phyloP scores from a whole-genome alignment of 257 asterid genomes.

The Solanum infundibuliforme region DNA sequence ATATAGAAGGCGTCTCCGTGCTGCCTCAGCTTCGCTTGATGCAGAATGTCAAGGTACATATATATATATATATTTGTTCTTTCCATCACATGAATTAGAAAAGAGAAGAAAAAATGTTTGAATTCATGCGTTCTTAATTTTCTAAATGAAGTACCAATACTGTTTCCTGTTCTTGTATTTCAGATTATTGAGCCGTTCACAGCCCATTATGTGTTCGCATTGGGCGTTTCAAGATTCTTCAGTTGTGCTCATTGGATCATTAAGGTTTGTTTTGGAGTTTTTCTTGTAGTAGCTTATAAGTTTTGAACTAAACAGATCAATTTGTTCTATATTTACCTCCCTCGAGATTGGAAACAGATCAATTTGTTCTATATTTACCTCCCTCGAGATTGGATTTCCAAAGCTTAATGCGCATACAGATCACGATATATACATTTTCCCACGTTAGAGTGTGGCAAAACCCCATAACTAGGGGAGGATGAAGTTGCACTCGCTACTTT shows the following conservation, averaged over 20 bases:
- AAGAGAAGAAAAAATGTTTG: neutral
- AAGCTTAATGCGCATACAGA: neutral
- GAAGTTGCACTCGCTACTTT: neutral
- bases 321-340: neutral
- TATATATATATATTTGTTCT: neutral
- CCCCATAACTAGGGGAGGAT: neutral
- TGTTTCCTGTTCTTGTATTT: neutral
- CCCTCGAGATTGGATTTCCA: neutral
- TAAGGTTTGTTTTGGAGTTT: slow-evolving; percentile 37
- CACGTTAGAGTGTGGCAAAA: neutral
- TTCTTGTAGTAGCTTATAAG: neutral
- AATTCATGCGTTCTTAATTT: neutral
- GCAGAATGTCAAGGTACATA: slow-evolving; percentile 74
- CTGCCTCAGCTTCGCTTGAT: slow-evolving; percentile 87
- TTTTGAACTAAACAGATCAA: neutral
- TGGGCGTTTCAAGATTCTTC: slow-evolving; percentile 74
- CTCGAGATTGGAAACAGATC: too few species aligned
- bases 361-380: neutral
- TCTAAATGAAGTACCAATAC: neutral
- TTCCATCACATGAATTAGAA: neutral
- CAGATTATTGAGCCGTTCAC: slow-evolving; percentile 94
- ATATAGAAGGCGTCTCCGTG: slow-evolving; percentile 71
- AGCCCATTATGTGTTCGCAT: slow-evolving; percentile 82
- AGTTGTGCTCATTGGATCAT: slow-evolving; percentile 94
- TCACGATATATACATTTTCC: neutral